Evolutionary conservation across 1,284 basidiomycete genomes (phyloP).

Genomic region (Meira nashicola): DNA sequence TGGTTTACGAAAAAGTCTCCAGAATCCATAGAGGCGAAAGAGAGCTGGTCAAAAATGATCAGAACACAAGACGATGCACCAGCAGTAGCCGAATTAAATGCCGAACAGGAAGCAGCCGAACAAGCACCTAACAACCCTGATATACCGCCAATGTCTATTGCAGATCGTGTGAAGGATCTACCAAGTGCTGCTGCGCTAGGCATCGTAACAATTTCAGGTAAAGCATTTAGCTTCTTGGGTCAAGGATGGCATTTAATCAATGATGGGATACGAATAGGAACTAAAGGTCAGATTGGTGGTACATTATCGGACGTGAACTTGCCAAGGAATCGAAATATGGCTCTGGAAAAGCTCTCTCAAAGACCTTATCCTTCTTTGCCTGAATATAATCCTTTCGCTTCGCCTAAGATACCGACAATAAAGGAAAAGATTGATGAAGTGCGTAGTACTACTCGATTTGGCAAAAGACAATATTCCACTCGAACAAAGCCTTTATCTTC

Average conservation of each 20-base stretch:
- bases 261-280: conserved; percentile 6
- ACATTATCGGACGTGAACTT: not conserved
- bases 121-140: not conserved
- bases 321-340: not conserved
- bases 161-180: not conserved
- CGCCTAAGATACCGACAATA: not conserved
- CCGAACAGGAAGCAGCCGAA: not conserved
- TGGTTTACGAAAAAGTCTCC: not conserved
- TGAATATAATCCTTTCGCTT: not conserved
- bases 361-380: too few species aligned
- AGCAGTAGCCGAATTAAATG: not conserved
- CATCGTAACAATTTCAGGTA: not conserved
- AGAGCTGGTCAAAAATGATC: not conserved
- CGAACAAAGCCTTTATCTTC: not conserved
- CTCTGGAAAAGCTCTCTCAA: too few species aligned
- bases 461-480: not conserved
- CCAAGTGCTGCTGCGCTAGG: not conserved
- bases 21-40: not conserved
- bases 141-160: not conserved
- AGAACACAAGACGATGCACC: not conserved
- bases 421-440: too few species aligned
- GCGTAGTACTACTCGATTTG: too few species aligned
- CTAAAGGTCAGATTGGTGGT: conserved; percentile 1
- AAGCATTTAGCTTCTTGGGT: not conserved
- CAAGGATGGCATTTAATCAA: conserved; percentile 8